Evolutionary conservation across 106 monocot species (phyloP).

Genomic region (Posidonia australis): DNA sequence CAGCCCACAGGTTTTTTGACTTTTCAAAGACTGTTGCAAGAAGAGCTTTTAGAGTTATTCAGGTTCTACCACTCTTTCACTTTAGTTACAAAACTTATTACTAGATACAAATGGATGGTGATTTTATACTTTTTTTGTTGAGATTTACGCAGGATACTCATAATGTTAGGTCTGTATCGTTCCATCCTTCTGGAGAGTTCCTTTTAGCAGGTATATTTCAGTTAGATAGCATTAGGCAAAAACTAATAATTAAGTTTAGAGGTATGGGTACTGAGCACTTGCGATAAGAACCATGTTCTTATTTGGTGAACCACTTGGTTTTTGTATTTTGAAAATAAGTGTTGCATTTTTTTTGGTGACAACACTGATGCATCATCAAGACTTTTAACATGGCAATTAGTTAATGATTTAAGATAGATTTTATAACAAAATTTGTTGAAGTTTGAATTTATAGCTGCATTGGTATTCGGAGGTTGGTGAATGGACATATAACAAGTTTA

Average conservation of each 20-base stretch:
- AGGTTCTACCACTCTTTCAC: conserved; percentile 32
- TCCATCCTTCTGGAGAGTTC: conserved; percentile 95
- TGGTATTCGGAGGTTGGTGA: too few relatives aligned
- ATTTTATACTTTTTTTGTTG: neutral
- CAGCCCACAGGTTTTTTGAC: conserved; percentile 71
- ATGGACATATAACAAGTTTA: too few relatives aligned
- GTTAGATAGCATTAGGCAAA: neutral
- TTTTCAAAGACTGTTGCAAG: conserved; percentile 77
- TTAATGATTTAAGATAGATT: too few relatives aligned
- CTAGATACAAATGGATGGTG: neutral
- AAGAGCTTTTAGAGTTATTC: conserved; percentile 93
- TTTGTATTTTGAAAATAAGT: too few relatives aligned
- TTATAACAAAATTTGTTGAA: too few relatives aligned
- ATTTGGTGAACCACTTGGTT: too few relatives aligned
- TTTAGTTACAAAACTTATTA: neutral
- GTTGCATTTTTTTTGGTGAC: too few relatives aligned
- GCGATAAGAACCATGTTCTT: too few relatives aligned
- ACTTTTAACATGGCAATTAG: too few relatives aligned
- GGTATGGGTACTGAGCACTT: too few relatives aligned
- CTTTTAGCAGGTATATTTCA: conserved; percentile 63
- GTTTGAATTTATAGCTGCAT: too few relatives aligned
- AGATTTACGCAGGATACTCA: conserved; percentile 63
- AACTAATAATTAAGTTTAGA: neutral
- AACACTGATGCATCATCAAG: too few relatives aligned
- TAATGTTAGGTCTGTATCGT: conserved; percentile 93